Conservation (phyloP, 2,329 filamentous ascomycete genomes). For the Talaromyces sp. region DNA sequence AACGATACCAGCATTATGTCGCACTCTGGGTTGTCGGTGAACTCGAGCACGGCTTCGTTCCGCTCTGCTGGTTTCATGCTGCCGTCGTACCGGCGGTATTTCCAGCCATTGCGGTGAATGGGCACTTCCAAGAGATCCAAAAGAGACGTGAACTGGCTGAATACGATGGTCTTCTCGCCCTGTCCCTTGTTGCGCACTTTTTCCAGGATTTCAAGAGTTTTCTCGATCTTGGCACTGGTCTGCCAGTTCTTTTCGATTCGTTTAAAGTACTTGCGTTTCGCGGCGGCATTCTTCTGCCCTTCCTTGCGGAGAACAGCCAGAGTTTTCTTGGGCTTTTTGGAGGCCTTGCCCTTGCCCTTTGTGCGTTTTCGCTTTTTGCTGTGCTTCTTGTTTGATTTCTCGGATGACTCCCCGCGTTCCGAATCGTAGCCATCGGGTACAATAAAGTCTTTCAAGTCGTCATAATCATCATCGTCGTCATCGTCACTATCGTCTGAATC, state of each 20-base stretch:
- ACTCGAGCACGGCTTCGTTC: conserved; percentile 61
- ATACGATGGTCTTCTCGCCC: conserved; percentile 72
- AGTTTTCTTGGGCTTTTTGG: conserved; percentile 45
- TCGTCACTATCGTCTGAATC: conserved; percentile 41
- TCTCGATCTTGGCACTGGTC: conserved; percentile 69
- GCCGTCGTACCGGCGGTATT: conserved; percentile 69
- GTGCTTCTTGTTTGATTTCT: neutral
- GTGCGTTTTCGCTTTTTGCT: neutral
- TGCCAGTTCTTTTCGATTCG: conserved; percentile 65
- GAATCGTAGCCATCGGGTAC: conserved; percentile 20
- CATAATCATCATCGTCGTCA: conserved; percentile 18
- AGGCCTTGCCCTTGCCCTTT: conserved; percentile 32
- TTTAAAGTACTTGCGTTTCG: conserved; percentile 63
- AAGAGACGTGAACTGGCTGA: conserved; percentile 74
- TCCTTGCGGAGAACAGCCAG: conserved; percentile 64
- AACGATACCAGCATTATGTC: conserved; percentile 72
- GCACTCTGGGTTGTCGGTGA: conserved; percentile 56
- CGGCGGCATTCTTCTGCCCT: conserved; percentile 57
- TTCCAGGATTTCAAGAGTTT: conserved; percentile 60
- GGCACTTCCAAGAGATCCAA: conserved; percentile 73
- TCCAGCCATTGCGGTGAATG: conserved; percentile 52
- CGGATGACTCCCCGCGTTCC: conserved; percentile 8
- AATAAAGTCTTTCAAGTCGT: conserved; percentile 8
- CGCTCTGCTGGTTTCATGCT: conserved; percentile 64
- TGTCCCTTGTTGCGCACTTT: conserved; percentile 44